Evolutionary conservation across 208 protist genomes (phyloP).

Genomic region (Trypanosoma vivax): DNA sequence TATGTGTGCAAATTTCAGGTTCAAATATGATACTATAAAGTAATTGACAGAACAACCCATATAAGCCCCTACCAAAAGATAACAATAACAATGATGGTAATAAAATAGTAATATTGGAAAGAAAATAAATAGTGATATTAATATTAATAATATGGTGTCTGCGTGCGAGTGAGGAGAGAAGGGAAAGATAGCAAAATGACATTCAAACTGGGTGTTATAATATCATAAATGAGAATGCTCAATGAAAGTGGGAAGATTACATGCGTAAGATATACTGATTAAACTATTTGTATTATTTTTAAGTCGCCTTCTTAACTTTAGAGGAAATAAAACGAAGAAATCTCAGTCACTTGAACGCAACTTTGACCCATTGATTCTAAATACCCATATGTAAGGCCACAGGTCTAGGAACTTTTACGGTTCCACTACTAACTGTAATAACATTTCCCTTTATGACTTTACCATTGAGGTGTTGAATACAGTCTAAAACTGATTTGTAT

Average conservation of each 20-base stretch:
- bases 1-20: too few relatives aligned
- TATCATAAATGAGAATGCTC: background rate
- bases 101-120: too few relatives aligned
- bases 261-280: too few relatives aligned
- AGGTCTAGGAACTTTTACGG: conserved; percentile 62
- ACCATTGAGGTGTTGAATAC: conserved; percentile 79
- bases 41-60: too few relatives aligned
- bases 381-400: conserved; percentile 47
- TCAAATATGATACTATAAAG: too few relatives aligned
- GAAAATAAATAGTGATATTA: too few relatives aligned
- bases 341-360: background rate
- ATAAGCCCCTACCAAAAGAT: too few relatives aligned
- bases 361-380: conserved; percentile 14
- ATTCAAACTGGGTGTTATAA: too few relatives aligned
- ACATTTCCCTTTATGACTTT: conserved; percentile 52
- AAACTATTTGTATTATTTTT: background rate
- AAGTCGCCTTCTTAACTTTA: background rate
- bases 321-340: conserved; percentile 15
- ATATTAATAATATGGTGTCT: too few relatives aligned
- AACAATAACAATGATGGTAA: too few relatives aligned
- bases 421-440: conserved; percentile 80
- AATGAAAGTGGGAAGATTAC: background rate
- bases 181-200: too few relatives aligned
- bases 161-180: too few relatives aligned
- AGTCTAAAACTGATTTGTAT: conserved; percentile 67